A percentile compares a stretch with the other conserved stretches of the same genome.
These are phyloP conservation scores for Pseudopyrenochaeta lycopersici DNA, from an alignment of 2,329 filamentous ascomycete species.

Conservation along the genomic window DNA sequence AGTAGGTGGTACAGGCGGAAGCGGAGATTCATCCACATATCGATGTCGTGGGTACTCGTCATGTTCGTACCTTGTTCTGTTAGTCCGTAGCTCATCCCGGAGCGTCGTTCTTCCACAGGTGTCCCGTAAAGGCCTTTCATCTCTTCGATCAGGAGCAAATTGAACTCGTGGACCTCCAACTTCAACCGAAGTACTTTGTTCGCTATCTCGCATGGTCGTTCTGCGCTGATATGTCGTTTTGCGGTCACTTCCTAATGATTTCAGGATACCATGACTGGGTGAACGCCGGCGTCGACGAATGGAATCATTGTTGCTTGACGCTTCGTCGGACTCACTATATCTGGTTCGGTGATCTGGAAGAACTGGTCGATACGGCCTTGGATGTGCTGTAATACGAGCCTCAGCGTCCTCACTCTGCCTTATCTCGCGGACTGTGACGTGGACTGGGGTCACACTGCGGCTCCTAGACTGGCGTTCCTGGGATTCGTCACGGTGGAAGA, in stretches of 20 bases:
- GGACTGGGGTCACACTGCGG: slow-evolving; percentile 20
- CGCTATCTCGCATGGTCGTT: slow-evolving; percentile 27
- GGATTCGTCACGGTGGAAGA: slow-evolving; percentile 26
- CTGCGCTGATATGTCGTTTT: slow-evolving; percentile 27
- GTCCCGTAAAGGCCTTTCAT: slow-evolving; percentile 4
- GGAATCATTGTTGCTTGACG: slow-evolving; percentile 21
- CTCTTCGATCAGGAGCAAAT: slow-evolving; percentile 27
- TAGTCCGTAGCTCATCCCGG: slow-evolving; percentile 8
- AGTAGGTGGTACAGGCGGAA: slow-evolving; percentile 17
- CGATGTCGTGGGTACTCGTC: slow-evolving; percentile 19
- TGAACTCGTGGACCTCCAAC: slow-evolving; percentile 40
- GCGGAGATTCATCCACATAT: slow-evolving; percentile 15
- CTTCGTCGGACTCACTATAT: slow-evolving; percentile 25
- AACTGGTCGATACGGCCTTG: slow-evolving; percentile 32
- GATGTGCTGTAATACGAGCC: slow-evolving; percentile 35
- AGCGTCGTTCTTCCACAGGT: slow-evolving; percentile 4
- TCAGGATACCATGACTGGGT: slow-evolving; percentile 35
- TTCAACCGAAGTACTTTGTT: slow-evolving; percentile 41
- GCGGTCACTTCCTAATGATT: slow-evolving; percentile 22
- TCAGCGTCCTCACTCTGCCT: slow-evolving; percentile 28
- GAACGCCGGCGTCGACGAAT: slow-evolving; percentile 17
- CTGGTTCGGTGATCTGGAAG: slow-evolving; percentile 24
- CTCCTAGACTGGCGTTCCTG: slow-evolving; percentile 18
- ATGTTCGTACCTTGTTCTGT: slow-evolving; percentile 16
- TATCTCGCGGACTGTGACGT: slow-evolving; percentile 8